Percentiles rank a stretch among this genome's conserved stretches.
These are phyloP conservation scores for Bruguiera parviflora DNA, from an alignment of 345 rosid genomes.

Conservation along the genomic window DNA sequence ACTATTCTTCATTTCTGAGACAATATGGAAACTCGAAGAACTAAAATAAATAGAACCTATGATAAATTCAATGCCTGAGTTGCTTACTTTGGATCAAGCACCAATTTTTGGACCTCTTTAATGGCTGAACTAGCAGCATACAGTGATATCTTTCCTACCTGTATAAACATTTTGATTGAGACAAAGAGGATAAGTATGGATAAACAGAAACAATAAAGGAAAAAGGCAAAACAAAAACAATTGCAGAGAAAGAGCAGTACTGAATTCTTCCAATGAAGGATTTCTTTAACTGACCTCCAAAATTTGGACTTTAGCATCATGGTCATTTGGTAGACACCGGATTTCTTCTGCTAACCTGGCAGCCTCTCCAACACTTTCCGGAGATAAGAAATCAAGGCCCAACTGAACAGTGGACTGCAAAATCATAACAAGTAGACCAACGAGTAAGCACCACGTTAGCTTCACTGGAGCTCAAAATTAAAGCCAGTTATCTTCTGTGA, in stretches of 20 bases:
- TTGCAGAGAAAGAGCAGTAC: slow-evolving; percentile 11
- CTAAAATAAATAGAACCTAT: background rate
- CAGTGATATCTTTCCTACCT: slow-evolving; percentile 85
- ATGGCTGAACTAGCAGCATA: slow-evolving; percentile 96
- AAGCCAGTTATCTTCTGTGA: too few species aligned
- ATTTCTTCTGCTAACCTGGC: slow-evolving; percentile 73
- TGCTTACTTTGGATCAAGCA: slow-evolving; percentile 86
- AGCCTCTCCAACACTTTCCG: slow-evolving; percentile 84
- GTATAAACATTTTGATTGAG: slow-evolving; percentile 11
- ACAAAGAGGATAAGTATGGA: too few species aligned
- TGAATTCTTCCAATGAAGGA: slow-evolving; percentile 17
- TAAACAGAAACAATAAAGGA: background rate
- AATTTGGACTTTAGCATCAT: slow-evolving; percentile 76
- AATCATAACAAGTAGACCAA: slow-evolving; percentile 3
- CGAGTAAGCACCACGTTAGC: background rate
- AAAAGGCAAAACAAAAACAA: background rate
- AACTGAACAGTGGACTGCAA: slow-evolving; percentile 85
- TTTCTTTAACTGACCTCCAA: slow-evolving; percentile 58
- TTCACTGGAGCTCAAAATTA: background rate
- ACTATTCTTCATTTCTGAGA: background rate
- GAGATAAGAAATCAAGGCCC: slow-evolving; percentile 87
- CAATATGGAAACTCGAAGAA: background rate
- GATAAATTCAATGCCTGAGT: slow-evolving; percentile 2
- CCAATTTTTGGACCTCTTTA: slow-evolving; percentile 91
- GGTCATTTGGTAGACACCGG: slow-evolving; percentile 79